phyloP scores from a whole-genome alignment of 83 land plant species.

The Larix sibirica region DNA sequence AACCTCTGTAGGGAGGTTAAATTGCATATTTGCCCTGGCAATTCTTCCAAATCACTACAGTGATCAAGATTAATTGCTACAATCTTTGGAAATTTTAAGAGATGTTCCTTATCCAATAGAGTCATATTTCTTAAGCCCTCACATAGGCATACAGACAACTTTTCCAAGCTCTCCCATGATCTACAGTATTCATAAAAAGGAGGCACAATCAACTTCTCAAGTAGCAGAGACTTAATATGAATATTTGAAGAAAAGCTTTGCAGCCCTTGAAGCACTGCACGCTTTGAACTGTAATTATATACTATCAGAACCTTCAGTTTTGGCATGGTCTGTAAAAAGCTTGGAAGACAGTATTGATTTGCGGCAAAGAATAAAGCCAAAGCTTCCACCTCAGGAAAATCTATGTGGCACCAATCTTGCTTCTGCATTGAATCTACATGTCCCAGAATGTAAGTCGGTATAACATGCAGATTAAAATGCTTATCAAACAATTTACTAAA shows the following conservation, averaged over 20 bases:
- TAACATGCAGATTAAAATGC: no score
- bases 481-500: no score
- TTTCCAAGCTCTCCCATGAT: constrained; percentile 32
- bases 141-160: constrained; percentile 47
- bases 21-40: constrained; percentile 44
- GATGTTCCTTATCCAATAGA: constrained; percentile 1
- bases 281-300: constrained; percentile 30
- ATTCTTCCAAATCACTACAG: constrained; percentile 38
- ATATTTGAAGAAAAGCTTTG: constrained; percentile 21
- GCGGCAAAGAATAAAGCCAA: constrained; percentile 53
- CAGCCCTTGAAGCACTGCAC: constrained; percentile 38
- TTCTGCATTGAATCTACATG: constrained; percentile 54
- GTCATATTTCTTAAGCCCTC: constrained; percentile 18
- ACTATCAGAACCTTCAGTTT: constrained; percentile 50
- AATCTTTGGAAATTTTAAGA: constrained; percentile 37
- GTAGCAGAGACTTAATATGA: constrained; percentile 44
- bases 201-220: constrained; percentile 47
- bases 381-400: constrained; percentile 59
- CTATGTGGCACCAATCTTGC: constrained; percentile 50
- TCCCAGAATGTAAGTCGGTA: not conserved
- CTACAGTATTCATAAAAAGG: constrained; percentile 16
- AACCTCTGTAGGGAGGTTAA: constrained; percentile 36
- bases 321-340: constrained; percentile 50
- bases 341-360: constrained; percentile 49
- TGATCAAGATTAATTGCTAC: constrained; percentile 54